phyloP scores from a whole-genome alignment of 164 flowering plant species.

The Brasenia schreberi region DNA sequence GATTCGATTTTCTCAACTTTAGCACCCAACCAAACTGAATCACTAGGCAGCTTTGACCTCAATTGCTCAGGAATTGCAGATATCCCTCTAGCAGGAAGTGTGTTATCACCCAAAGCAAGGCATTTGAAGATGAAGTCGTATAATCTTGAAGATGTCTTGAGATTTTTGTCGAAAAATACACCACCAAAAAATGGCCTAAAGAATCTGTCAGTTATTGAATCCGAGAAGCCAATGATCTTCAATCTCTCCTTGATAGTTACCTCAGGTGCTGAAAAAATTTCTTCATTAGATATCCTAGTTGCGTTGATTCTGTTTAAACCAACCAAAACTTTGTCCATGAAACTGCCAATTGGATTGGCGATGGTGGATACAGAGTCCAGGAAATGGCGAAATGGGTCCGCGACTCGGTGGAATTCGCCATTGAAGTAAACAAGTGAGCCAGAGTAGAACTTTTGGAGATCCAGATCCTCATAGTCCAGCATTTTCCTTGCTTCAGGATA shows the following conservation, averaged over 20 bases:
- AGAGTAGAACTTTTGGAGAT: conserved; percentile 69
- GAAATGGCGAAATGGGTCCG: conserved; percentile 76
- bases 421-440: conserved; percentile 60
- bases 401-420: conserved; percentile 63
- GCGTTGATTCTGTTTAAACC: conserved; percentile 40
- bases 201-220: conserved; percentile 51
- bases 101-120: conserved; percentile 77
- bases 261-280: conserved; percentile 41
- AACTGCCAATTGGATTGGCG: conserved; percentile 64
- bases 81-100: conserved; percentile 77
- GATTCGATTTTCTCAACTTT: conserved; percentile 33
- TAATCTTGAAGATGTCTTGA: conserved; percentile 65
- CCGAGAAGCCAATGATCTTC: conserved; percentile 51
- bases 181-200: conserved; percentile 91
- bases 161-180: conserved; percentile 70
- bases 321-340: conserved; percentile 54
- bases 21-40: conserved; percentile 44
- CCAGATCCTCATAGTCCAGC: conserved; percentile 33
- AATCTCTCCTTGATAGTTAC: conserved; percentile 34
- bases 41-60: conserved; percentile 41
- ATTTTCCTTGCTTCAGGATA: conserved; percentile 67
- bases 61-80: conserved; percentile 65
- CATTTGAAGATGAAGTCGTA: conserved; percentile 85
- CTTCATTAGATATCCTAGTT: conserved; percentile 38
- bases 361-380: conserved; percentile 43